Base-by-base conservation (phyloP, 2,329 filamentous ascomycete genomes). In the Metarhizium album region DNA sequence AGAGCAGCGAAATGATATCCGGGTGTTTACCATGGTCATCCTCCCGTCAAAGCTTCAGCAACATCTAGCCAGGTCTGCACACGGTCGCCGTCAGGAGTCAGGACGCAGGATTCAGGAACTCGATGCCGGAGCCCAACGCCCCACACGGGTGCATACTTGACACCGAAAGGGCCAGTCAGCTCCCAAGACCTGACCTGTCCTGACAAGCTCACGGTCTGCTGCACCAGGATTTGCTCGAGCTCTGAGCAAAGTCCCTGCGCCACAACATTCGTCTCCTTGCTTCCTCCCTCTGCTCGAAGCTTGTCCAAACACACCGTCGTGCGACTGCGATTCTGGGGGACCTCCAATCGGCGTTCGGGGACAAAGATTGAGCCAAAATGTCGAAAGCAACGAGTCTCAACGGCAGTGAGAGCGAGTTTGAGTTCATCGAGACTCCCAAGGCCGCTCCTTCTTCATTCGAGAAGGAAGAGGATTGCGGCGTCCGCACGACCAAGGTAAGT, bases 381-480 rank as follows among this genome's bases (percentile, higher is more conserved):
- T 64, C 65, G 53, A 66, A 67, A 53, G 55, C 59, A 50, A 59
- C 57, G 27, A 60, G 58, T 51, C 57, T 65, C 55, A 63, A 55
- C 40, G 60, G 63, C 57, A 57, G 58, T 45, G 64, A 66, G 55
- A 62, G 60, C 55, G 67, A 72, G 59, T 70, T 72, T 52, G 64
- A 68, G 59, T 72, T 71, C 57, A 66, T 71, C 56, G 59, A 67
- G 53, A 73, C 70, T 57, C 70, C 70, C 46, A 60, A 69, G 46
- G 59, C 62, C 58, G 57, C 54, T 22, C 61, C 62, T 52, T 65
- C 84, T 60, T 83, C 83, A 59, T 88, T 84, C 64, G 84, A 85
- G 52, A 65, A 66, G 61, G 77, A 78, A 58, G 82, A 87, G 69
- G 86, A 89, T 60, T 71, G 68, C 57, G 70, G 70, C 54, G 69